A percentile compares a stretch with the other conserved stretches of the same genome.
Conservation (phyloP, 345 rosid species). For the Eutrema yunnanense region DNA sequence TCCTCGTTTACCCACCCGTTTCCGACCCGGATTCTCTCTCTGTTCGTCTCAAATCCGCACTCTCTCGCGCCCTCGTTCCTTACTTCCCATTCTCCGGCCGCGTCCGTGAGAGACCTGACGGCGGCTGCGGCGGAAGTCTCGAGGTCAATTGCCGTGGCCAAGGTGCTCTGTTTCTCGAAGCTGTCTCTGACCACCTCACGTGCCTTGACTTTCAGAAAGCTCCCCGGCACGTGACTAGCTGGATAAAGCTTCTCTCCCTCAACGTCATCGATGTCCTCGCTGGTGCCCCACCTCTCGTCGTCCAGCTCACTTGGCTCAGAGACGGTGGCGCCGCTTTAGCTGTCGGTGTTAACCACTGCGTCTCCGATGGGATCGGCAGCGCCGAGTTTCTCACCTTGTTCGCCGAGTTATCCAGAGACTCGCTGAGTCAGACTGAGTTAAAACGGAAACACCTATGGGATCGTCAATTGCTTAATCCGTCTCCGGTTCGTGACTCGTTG, state of each 20-base stretch:
- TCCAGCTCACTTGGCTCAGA: conserved; percentile 85
- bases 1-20: conserved; percentile 48
- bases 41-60: conserved; percentile 49
- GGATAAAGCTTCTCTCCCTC: conserved; percentile 62
- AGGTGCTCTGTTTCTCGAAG: conserved; percentile 66
- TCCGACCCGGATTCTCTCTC: conserved; percentile 28
- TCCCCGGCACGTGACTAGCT: conserved; percentile 53
- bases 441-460: conserved; percentile 58
- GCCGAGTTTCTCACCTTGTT: conserved; percentile 62
- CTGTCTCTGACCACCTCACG: conserved; percentile 35
- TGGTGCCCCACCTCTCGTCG: conserved; percentile 67
- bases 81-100: conserved; percentile 87
- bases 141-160: conserved; percentile 68
- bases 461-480: conserved; percentile 57
- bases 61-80: conserved; percentile 52
- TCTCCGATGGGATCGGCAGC: conserved; percentile 74
- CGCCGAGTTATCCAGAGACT: conserved; percentile 42
- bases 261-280: conserved; percentile 60
- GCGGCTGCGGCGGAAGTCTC: conserved; percentile 24
- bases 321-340: conserved; percentile 69
- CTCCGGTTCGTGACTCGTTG: conserved; percentile 21
- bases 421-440: conserved; percentile 10
- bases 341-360: conserved; percentile 65
- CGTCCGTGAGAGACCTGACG: conserved; percentile 44
- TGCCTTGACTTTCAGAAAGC: conserved; percentile 45